These are phyloP conservation scores for Entomortierella lignicola DNA, from an alignment of 192 early-diverging fungal genomes.

Conservation along the genomic window DNA sequence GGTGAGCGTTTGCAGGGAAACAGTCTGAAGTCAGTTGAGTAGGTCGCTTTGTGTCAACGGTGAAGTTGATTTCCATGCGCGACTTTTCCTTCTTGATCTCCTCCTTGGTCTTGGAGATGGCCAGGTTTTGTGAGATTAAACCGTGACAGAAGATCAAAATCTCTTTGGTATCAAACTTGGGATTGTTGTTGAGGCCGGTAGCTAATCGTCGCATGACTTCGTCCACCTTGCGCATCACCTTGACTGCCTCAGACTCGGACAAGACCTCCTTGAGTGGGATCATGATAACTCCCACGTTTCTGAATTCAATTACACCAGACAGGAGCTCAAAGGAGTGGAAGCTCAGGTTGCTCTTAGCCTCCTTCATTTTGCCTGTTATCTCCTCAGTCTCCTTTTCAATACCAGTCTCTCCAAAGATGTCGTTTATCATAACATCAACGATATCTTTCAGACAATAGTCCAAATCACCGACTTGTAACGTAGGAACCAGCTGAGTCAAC, in stretches of 20 bases:
- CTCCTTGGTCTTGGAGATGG: conserved; percentile 73
- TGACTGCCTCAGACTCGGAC: conserved; percentile 82
- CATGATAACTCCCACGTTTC: conserved; percentile 76
- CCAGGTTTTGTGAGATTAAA: conserved; percentile 88
- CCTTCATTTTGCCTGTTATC: conserved; percentile 89
- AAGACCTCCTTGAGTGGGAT: conserved; percentile 90
- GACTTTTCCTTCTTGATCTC: conserved; percentile 65
- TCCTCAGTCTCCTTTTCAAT: conserved; percentile 92
- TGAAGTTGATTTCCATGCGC: conserved; percentile 72
- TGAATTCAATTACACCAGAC: conserved; percentile 74
- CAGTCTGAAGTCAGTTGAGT: conserved; percentile 71
- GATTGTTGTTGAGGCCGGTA: conserved; percentile 83
- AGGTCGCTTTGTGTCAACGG: conserved; percentile 79
- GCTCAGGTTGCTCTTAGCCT: conserved; percentile 87
- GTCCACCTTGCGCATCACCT: conserved; percentile 83
- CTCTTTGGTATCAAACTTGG: conserved; percentile 69
- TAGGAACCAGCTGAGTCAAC: conserved; percentile 73
- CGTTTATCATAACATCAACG: conserved; percentile 81
- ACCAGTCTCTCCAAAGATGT: conserved; percentile 93
- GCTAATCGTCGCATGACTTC: conserved; percentile 80
- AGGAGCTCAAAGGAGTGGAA: conserved; percentile 91
- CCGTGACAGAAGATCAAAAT: conserved; percentile 87
- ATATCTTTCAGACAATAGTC: conserved; percentile 84
- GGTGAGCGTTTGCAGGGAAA: conserved; percentile 86
- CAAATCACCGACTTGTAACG: conserved; percentile 72